phyloP scores from a whole-genome alignment of 2,329 filamentous ascomycete species.

The Fusarium coffeatum region DNA sequence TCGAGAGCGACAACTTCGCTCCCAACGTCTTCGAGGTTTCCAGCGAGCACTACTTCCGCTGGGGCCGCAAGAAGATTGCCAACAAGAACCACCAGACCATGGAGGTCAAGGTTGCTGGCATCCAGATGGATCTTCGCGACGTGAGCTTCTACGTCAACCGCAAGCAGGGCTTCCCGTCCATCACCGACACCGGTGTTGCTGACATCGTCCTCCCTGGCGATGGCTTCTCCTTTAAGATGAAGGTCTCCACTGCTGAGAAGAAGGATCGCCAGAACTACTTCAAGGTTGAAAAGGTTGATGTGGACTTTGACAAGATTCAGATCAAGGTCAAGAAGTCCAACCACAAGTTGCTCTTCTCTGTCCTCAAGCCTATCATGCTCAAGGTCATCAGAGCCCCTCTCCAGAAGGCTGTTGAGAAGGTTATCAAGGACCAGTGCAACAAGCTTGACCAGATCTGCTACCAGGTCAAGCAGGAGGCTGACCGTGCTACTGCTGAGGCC shows the following conservation, averaged over 20 bases:
- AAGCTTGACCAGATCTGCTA: conserved; percentile 79
- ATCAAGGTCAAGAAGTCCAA: conserved; percentile 95
- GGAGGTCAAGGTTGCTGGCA: conserved; percentile 85
- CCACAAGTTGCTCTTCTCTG: conserved; percentile 88
- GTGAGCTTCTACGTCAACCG: conserved; percentile 95
- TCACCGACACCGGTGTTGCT: conserved; percentile 88
- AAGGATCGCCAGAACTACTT: conserved; percentile 85
- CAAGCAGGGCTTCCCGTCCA: conserved; percentile 90
- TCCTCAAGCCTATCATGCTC: conserved; percentile 89
- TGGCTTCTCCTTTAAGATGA: conserved; percentile 92
- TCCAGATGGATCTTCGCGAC: conserved; percentile 92
- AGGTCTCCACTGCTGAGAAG: conserved; percentile 83
- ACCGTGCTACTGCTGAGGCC: conserved; percentile 72
- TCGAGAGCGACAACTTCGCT: conserved; percentile 97
- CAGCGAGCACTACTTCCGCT: conserved; percentile 94
- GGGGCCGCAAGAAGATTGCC: conserved; percentile 87
- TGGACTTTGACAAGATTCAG: conserved; percentile 82
- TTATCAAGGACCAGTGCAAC: conserved; percentile 84
- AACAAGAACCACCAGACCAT: conserved; percentile 85
- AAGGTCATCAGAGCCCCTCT: conserved; percentile 85
- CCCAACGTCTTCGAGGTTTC: conserved; percentile 90
- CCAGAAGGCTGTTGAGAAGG: conserved; percentile 88
- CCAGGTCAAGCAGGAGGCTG: conserved; percentile 84
- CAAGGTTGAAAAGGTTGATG: conserved; percentile 90
- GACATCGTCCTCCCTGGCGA: conserved; percentile 89